phyloP scores from a whole-genome alignment of 257 asterid genomes.

The Leonotis leonurus region DNA sequence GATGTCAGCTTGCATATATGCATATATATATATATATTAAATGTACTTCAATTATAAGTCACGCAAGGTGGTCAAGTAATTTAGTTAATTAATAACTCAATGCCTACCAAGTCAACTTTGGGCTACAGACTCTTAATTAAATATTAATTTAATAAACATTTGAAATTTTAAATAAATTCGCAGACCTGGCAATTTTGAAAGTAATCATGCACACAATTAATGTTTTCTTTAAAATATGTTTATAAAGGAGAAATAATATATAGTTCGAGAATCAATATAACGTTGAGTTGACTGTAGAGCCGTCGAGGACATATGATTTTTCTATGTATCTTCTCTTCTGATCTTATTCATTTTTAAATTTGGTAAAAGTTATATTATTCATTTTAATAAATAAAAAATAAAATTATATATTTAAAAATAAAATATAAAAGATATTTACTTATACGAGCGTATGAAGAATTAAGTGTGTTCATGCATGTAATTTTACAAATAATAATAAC shows the following conservation, averaged over 20 bases:
- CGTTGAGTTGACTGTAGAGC: not conserved
- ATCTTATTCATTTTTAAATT: too few species aligned
- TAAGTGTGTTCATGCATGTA: too few species aligned
- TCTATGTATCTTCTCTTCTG: too few species aligned
- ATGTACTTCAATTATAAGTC: not conserved
- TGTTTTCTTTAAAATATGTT: not conserved
- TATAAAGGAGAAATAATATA: not conserved
- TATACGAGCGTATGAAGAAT: too few species aligned
- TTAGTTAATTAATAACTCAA: not conserved
- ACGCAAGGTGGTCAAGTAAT: conserved; percentile 9
- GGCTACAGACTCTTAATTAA: not conserved
- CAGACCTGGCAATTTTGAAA: not conserved
- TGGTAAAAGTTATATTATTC: too few species aligned
- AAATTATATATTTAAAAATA: too few species aligned
- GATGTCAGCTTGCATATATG: not conserved
- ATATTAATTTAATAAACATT: not conserved
- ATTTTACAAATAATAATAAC: too few species aligned
- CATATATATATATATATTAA: not conserved
- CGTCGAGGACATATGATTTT: too few species aligned
- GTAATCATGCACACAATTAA: not conserved
- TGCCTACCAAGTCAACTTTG: conserved; percentile 7
- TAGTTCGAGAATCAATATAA: not conserved
- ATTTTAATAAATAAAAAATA: too few species aligned
- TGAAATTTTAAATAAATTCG: not conserved
- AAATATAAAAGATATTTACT: too few species aligned